Evolutionary conservation across 164 flowering plant genomes (phyloP).

Genomic region (Piper betle): DNA sequence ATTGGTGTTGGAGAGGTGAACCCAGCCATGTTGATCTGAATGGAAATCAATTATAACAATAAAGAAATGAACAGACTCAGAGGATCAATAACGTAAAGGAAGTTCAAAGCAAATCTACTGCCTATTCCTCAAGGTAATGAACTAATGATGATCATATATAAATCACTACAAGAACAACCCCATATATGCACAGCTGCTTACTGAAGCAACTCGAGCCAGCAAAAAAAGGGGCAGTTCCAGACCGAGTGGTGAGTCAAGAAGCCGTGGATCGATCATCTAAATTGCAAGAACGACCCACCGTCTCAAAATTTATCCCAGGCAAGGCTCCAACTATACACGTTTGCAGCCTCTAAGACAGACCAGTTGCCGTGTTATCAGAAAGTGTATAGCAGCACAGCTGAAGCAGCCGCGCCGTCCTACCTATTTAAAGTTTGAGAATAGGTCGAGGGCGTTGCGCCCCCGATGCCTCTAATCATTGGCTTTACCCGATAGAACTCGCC

Average conservation of each 20-base stretch:
- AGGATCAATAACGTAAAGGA: too few relatives aligned
- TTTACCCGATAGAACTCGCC: too few relatives aligned
- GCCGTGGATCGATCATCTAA: slow-evolving; percentile 54
- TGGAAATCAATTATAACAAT: too few relatives aligned
- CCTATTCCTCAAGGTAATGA: neutral
- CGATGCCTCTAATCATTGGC: too few relatives aligned
- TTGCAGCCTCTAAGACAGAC: slow-evolving; percentile 70
- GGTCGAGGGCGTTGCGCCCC: too few relatives aligned
- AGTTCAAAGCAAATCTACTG: neutral
- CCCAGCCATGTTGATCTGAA: slow-evolving; percentile 71
- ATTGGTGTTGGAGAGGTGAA: slow-evolving; percentile 85
- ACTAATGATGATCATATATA: slow-evolving; percentile 3
- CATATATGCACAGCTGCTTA: slow-evolving; percentile 69
- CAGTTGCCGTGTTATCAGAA: slow-evolving; percentile 40
- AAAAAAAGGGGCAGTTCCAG: slow-evolving; percentile 57
- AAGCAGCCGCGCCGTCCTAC: too few relatives aligned
- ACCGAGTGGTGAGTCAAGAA: slow-evolving; percentile 54
- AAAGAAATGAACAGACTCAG: too few relatives aligned
- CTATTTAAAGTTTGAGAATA: too few relatives aligned
- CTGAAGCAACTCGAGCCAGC: slow-evolving; percentile 94
- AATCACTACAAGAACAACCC: slow-evolving; percentile 20
- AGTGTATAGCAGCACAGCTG: slow-evolving; percentile 79
- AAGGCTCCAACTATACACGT: slow-evolving; percentile 73
- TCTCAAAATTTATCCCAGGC: slow-evolving; percentile 46
- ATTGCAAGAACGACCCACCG: slow-evolving; percentile 50